These are phyloP conservation scores for Rhodotorula paludigena DNA, from an alignment of 768 basidiomycete species.

Conservation along the genomic window DNA sequence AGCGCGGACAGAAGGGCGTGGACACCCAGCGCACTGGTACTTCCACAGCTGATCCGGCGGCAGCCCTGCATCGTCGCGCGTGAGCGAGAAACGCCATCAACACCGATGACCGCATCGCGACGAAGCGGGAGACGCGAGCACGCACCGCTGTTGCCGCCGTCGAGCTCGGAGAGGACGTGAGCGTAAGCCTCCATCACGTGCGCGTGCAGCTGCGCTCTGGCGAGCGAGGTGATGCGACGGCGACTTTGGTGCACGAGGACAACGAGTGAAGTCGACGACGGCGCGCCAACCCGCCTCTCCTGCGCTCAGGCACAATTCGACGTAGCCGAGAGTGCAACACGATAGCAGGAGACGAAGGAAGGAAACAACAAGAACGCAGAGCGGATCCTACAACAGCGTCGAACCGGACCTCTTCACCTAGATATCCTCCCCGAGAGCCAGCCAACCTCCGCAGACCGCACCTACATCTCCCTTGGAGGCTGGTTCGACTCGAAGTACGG, in stretches of 20 bases:
- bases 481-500: conserved; percentile 20
- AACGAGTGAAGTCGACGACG: no score
- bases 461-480: conserved; percentile 24
- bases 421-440: neutral
- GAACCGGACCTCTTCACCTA: neutral
- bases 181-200: conserved; percentile 1
- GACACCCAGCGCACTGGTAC: neutral
- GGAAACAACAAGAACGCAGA: neutral
- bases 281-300: no score
- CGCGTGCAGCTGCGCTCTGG: no score
- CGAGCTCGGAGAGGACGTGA: neutral
- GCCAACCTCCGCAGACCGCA: neutral
- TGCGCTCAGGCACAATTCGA: no score
- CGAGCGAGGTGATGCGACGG: neutral
- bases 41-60: conserved; percentile 9
- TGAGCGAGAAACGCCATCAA: neutral
- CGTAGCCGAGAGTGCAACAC: neutral
- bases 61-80: neutral
- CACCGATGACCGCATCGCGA: neutral
- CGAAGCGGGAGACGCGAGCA: no score
- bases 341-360: neutral
- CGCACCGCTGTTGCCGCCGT: conserved; percentile 4
- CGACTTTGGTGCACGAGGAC: neutral
- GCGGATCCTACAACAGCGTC: neutral
- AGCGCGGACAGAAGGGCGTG: no score